Evolutionary conservation across 73 alveolate genomes (phyloP).

Genomic region (Urostyla sp.): DNA sequence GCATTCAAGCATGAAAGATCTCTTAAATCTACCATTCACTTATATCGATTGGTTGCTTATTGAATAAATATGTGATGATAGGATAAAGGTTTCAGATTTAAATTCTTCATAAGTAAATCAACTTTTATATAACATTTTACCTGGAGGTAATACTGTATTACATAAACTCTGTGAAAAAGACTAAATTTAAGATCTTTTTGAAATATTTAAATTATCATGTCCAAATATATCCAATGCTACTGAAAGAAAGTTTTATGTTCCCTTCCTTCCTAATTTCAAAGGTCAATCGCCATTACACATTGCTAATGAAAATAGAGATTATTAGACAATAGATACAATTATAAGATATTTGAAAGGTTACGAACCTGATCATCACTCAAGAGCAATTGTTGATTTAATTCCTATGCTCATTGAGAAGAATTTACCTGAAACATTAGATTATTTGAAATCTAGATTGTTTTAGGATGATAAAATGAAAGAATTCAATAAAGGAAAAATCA

Average conservation of each 20-base stretch:
- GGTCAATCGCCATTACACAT: constrained; percentile 35
- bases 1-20: neutral
- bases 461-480: neutral
- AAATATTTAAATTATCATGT: neutral
- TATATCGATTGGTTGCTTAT: constrained; percentile 29
- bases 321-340: constrained; percentile 6
- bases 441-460: neutral
- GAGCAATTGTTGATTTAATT: constrained; percentile 31
- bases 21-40: constrained; percentile 2
- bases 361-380: constrained; percentile 38
- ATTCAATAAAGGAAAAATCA: constrained; percentile 11
- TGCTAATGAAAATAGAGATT: neutral
- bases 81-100: neutral
- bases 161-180: constrained; percentile 11
- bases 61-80: neutral
- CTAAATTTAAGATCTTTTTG: neutral
- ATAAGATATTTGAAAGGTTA: constrained; percentile 7
- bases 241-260: constrained; percentile 39
- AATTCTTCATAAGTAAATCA: neutral
- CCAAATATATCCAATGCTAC: neutral
- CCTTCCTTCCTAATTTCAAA: constrained; percentile 15
- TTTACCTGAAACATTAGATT: constrained; percentile 2
- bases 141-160: constrained; percentile 44
- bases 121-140: constrained; percentile 37
- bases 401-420: constrained; percentile 13